Percentiles rank a stretch among this genome's conserved stretches.
Evolutionary conservation across 192 early-diverging fungal species (phyloP).

Genomic region (Podila horticola): DNA sequence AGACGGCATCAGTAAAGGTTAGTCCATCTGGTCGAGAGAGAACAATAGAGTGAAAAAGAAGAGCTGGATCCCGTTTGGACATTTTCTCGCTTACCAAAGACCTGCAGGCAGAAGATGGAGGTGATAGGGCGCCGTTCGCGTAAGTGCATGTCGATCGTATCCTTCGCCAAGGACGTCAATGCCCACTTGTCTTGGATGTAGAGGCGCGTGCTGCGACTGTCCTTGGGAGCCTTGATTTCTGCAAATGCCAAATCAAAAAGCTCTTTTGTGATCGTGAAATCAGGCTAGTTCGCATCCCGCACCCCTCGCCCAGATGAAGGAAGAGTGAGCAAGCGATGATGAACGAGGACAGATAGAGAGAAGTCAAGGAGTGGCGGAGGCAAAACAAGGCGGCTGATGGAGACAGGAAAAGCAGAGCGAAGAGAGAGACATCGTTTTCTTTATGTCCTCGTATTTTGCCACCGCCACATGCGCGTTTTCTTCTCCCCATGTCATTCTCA

Average conservation of each 20-base stretch:
- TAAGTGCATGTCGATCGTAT: slow-evolving; percentile 17
- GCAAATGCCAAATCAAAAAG: slow-evolving; percentile 13
- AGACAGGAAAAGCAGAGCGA: too few relatives aligned
- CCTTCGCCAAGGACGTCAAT: slow-evolving; percentile 22
- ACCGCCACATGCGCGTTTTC: too few relatives aligned
- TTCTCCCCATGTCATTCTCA: too few relatives aligned
- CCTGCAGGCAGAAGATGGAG: slow-evolving; percentile 14
- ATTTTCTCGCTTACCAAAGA: slow-evolving; percentile 22
- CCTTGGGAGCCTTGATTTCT: slow-evolving; percentile 20
- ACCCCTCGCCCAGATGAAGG: too few relatives aligned
- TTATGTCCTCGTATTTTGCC: too few relatives aligned
- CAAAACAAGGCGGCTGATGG: too few relatives aligned
- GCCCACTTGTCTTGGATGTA: slow-evolving; percentile 29
- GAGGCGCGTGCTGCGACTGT: slow-evolving; percentile 1
- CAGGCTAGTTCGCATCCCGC: slow-evolving; percentile 14
- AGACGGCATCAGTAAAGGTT: slow-evolving; percentile 10
- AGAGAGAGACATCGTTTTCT: too few relatives aligned
- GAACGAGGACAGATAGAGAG: too few relatives aligned
- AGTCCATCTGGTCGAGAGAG: too few relatives aligned
- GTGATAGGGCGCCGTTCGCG: slow-evolving; percentile 17
- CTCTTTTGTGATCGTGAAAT: slow-evolving; percentile 8
- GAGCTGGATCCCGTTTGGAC: neutral
- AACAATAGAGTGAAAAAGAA: slow-evolving; percentile 16
- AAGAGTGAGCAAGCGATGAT: too few relatives aligned
- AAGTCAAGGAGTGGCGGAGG: too few relatives aligned